Evolutionary conservation across 2,329 filamentous ascomycete species (phyloP).

Genomic region (Hypoxylon sp.): DNA sequence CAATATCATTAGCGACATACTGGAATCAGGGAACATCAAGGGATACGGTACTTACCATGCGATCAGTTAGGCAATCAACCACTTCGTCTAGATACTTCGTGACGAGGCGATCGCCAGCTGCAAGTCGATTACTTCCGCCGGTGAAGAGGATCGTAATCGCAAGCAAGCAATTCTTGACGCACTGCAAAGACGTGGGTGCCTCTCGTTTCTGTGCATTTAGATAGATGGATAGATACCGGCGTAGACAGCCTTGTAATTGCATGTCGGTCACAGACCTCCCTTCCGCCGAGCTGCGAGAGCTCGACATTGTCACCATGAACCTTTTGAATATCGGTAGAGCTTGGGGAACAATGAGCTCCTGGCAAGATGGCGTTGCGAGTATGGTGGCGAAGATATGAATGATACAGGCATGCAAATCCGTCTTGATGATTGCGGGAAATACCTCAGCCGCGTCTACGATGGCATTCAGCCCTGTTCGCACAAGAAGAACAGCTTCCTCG

Average conservation of each 20-base stretch:
- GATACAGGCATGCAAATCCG: slow-evolving; percentile 95
- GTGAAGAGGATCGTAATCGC: slow-evolving; percentile 92
- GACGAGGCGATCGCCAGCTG: slow-evolving; percentile 81
- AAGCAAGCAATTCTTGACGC: slow-evolving; percentile 93
- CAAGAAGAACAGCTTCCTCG: slow-evolving; percentile 86
- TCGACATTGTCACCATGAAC: slow-evolving; percentile 84
- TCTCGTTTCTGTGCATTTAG: slow-evolving; percentile 82
- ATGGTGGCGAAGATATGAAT: slow-evolving; percentile 97
- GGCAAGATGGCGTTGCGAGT: slow-evolving; percentile 87
- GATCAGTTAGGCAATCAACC: slow-evolving; percentile 84
- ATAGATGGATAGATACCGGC: slow-evolving; percentile 86
- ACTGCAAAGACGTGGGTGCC: slow-evolving; percentile 80
- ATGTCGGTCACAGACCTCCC: slow-evolving; percentile 67
- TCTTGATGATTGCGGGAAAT: slow-evolving; percentile 96
- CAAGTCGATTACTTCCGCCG: slow-evolving; percentile 80
- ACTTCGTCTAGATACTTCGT: slow-evolving; percentile 83
- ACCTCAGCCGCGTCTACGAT: slow-evolving; percentile 95
- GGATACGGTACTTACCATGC: slow-evolving; percentile 69
- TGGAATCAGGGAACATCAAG: background rate
- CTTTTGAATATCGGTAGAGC: slow-evolving; percentile 92
- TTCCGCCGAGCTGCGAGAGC: slow-evolving; percentile 57
- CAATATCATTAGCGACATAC: slow-evolving; percentile 37
- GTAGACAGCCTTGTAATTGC: slow-evolving; percentile 86
- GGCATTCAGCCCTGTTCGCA: slow-evolving; percentile 85
- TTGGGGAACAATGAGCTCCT: slow-evolving; percentile 89